Percentiles rank a stretch among this genome's conserved stretches.
Conservation (phyloP, 2,329 filamentous ascomycete genomes). For the Neonectria hederae region DNA sequence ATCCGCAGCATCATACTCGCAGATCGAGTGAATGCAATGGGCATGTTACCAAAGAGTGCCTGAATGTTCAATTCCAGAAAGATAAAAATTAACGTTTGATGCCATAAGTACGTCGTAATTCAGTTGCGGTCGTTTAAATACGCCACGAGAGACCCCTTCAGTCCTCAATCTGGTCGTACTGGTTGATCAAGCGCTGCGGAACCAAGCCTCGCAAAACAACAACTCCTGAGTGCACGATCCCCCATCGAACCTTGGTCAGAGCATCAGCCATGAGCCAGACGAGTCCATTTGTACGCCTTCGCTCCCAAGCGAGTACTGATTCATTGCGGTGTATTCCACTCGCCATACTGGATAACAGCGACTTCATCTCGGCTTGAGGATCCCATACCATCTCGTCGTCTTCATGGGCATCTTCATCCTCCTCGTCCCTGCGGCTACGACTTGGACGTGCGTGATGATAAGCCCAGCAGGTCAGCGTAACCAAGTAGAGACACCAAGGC, state of each 20-base stretch:
- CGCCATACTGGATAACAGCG: constrained; percentile 52
- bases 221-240: constrained; percentile 69
- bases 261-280: constrained; percentile 65
- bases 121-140: background rate
- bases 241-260: constrained; percentile 67
- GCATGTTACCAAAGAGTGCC: background rate
- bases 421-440: constrained; percentile 9
- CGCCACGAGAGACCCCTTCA: background rate
- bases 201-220: constrained; percentile 58
- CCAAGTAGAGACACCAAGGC: constrained; percentile 69
- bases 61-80: background rate
- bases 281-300: constrained; percentile 60
- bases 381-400: constrained; percentile 62
- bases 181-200: constrained; percentile 44
- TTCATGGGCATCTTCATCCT: constrained; percentile 40
- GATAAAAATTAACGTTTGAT: background rate
- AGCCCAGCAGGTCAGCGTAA: constrained; percentile 66
- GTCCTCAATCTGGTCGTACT: constrained; percentile 32
- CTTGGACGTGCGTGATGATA: constrained; percentile 57
- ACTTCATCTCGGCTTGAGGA: constrained; percentile 58
- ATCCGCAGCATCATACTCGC: too few species aligned
- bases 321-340: constrained; percentile 31
- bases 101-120: background rate
- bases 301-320: constrained; percentile 52
- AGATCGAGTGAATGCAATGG: too few species aligned